phyloP scores from a whole-genome alignment of 1,284 basidiomycete genomes.

The Apiotrichum gamsii region DNA sequence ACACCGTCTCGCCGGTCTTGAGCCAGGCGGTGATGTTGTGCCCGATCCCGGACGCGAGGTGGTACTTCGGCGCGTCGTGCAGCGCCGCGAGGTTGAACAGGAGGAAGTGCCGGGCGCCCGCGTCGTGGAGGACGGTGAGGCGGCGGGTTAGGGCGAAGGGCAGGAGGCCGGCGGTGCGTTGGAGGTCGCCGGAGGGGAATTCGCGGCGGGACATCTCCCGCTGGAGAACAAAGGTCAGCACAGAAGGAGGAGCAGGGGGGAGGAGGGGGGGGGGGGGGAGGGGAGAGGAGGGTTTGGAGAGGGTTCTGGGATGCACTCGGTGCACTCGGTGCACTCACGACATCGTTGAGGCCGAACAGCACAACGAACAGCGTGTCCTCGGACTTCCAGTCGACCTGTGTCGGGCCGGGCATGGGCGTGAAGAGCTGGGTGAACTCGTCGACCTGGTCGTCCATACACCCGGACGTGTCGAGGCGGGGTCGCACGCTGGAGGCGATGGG shows the following conservation, averaged over 20 bases:
- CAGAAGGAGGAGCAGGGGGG: no score
- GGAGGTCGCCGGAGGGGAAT: neutral
- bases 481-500: constrained; percentile 8
- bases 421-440: constrained; percentile 19
- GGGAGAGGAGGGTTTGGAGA: no score
- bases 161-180: neutral
- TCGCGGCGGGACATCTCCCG: no score
- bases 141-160: neutral
- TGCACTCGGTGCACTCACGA: constrained; percentile 6
- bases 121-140: neutral
- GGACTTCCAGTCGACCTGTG: constrained; percentile 14
- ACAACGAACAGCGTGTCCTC: constrained; percentile 20
- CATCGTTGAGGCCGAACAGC: constrained; percentile 23
- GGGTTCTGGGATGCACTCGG: no score
- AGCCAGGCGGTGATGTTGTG: neutral
- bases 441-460: constrained; percentile 16
- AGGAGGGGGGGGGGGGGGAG: no score
- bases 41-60: neutral
- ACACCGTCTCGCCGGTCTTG: neutral
- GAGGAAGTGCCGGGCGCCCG: constrained; percentile 1
- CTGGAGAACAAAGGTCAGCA: no score
- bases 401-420: constrained; percentile 18
- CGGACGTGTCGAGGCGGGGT: constrained; percentile 18
- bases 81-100: neutral
- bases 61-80: constrained; percentile 1